A percentile compares a stretch with the other conserved stretches of the same genome.
phyloP scores from a whole-genome alignment of 2,329 filamentous ascomycete species.

The Alternaria alternata region DNA sequence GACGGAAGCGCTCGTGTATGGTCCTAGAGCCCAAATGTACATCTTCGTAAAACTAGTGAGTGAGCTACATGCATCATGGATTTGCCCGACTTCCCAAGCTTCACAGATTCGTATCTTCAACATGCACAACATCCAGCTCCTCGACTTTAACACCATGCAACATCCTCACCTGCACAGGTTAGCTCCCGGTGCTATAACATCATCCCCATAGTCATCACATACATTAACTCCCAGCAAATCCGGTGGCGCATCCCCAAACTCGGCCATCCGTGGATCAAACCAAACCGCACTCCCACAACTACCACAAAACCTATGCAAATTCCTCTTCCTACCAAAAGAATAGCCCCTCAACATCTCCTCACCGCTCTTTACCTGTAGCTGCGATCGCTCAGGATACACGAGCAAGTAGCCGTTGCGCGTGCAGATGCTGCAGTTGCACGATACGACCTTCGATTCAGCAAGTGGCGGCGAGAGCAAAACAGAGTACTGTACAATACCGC shows the following conservation, averaged over 20 bases:
- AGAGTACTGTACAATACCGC: constrained; percentile 60
- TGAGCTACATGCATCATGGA: background rate
- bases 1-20: background rate
- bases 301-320: constrained; percentile 39
- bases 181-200: no score
- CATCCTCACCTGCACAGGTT: constrained; percentile 22
- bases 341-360: constrained; percentile 33
- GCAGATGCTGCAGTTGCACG: constrained; percentile 65
- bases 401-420: constrained; percentile 61
- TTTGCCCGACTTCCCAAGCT: background rate
- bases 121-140: constrained; percentile 30
- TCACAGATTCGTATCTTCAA: constrained; percentile 24
- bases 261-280: constrained; percentile 33
- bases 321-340: constrained; percentile 35
- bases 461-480: constrained; percentile 61
- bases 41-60: no score
- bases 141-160: constrained; percentile 35
- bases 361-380: constrained; percentile 37
- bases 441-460: constrained; percentile 53
- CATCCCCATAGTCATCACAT: constrained; percentile 7
- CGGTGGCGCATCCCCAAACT: constrained; percentile 25
- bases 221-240: constrained; percentile 43
- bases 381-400: constrained; percentile 43
- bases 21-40: no score
- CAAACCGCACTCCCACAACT: constrained; percentile 41